phyloP scores from a whole-genome alignment of 495 filamentous ascomycete species.

The Aspergillus avenaceus region DNA sequence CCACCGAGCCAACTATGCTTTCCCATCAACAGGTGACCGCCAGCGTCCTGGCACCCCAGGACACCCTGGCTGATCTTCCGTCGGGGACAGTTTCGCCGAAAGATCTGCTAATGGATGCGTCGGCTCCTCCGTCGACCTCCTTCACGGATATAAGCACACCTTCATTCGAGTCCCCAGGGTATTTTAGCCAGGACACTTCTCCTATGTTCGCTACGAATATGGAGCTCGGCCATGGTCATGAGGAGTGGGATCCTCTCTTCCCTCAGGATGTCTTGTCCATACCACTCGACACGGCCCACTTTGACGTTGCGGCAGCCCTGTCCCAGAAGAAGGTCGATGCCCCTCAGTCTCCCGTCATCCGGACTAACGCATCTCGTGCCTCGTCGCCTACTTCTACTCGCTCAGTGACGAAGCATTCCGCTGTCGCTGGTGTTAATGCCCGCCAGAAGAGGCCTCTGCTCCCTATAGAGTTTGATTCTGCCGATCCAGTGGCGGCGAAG shows the following conservation, averaged over 20 bases:
- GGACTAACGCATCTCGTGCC: constrained; percentile 15
- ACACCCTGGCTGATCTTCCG: constrained; percentile 25
- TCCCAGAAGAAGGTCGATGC: constrained; percentile 30
- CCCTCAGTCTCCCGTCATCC: constrained; percentile 32
- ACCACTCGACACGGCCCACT: constrained; percentile 30
- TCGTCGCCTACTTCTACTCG: constrained; percentile 43
- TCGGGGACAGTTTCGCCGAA: constrained; percentile 77
- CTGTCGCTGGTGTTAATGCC: constrained; percentile 63
- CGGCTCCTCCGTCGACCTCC: constrained; percentile 76
- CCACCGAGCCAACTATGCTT: constrained; percentile 23
- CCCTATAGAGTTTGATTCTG: constrained; percentile 54
- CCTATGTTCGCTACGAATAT: constrained; percentile 50
- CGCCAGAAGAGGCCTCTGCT: constrained; percentile 76
- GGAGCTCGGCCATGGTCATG: constrained; percentile 26
- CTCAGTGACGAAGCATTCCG: constrained; percentile 54
- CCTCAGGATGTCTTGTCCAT: constrained; percentile 38
- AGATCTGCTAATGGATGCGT: constrained; percentile 72
- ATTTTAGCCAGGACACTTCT: constrained; percentile 66
- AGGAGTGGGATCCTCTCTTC: constrained; percentile 60
- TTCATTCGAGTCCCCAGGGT: constrained; percentile 68
- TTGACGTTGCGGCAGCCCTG: constrained; percentile 27
- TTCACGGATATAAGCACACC: constrained; percentile 86
- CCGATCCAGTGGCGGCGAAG: constrained; percentile 80
- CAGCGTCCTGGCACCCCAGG: constrained; percentile 26
- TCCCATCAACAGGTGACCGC: constrained; percentile 20